Conservation (phyloP, 805 yeast species). For the Torulaspora microellipsoides region DNA sequence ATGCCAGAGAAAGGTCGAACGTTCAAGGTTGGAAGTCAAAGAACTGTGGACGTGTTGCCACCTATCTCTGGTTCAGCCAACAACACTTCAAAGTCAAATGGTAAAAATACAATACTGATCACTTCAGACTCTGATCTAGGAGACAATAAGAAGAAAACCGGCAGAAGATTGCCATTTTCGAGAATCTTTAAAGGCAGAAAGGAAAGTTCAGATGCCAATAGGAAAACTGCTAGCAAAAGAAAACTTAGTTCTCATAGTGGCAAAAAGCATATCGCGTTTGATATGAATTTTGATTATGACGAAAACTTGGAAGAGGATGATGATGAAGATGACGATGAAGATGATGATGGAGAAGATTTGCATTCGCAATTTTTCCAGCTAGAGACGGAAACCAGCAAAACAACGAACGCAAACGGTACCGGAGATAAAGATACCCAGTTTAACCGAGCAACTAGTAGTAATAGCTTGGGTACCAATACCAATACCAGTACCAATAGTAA, state of each 20-base stretch:
- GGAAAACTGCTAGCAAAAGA: constrained; percentile 5
- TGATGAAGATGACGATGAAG: constrained; percentile 33
- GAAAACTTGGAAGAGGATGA: constrained; percentile 32
- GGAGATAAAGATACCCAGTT: constrained; percentile 5
- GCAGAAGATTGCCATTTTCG: constrained; percentile 22
- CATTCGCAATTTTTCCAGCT: constrained; percentile 26
- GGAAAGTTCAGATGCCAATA: constrained; percentile 5
- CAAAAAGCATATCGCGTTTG: constrained; percentile 16
- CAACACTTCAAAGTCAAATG: background rate
- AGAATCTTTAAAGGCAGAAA: constrained; percentile 25
- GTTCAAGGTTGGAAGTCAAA: too few species aligned
- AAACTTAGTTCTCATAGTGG: constrained; percentile 3
- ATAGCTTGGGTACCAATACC: constrained; percentile 6
- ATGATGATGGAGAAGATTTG: constrained; percentile 19
- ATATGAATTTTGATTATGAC: constrained; percentile 31
- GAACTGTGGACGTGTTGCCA: background rate
- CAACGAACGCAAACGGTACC: constrained; percentile 2
- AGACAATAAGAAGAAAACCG: constrained; percentile 11
- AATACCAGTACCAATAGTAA: constrained; percentile 1
- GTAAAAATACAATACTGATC: background rate
- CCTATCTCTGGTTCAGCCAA: background rate
- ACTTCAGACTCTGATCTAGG: constrained; percentile 14
- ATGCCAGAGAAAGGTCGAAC: background rate
- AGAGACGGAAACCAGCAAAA: constrained; percentile 8
- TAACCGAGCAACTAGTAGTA: constrained; percentile 9